A percentile compares a stretch with the other conserved stretches of the same genome.
Evolutionary conservation across 805 yeast species (phyloP).

Genomic region (Teunomyces tritomae): DNA sequence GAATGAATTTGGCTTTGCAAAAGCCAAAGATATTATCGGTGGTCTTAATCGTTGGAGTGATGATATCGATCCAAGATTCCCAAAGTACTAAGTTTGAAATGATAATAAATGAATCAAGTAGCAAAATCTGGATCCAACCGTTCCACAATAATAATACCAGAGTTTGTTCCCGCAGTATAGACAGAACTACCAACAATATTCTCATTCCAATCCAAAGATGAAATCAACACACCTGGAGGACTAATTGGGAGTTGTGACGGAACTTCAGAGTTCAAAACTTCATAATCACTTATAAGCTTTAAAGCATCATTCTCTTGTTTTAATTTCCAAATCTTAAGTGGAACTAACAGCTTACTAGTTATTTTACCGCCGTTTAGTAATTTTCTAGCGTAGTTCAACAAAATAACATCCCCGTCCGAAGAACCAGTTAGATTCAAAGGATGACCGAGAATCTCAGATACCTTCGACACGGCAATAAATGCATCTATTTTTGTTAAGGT

Average conservation of each 20-base stretch:
- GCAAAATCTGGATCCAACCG: slow-evolving; percentile 29
- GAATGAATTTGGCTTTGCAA: slow-evolving; percentile 44
- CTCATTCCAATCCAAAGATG: slow-evolving; percentile 59
- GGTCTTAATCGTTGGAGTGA: slow-evolving; percentile 72
- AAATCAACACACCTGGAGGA: slow-evolving; percentile 51
- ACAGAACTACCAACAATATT: slow-evolving; percentile 38
- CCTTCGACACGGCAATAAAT: slow-evolving; percentile 24
- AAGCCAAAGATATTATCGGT: slow-evolving; percentile 70
- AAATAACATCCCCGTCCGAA: slow-evolving; percentile 33
- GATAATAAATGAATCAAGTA: slow-evolving; percentile 7
- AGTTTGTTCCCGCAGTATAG: slow-evolving; percentile 52
- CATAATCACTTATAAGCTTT: slow-evolving; percentile 25
- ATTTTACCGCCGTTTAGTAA: slow-evolving; percentile 31
- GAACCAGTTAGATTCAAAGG: slow-evolving; percentile 36
- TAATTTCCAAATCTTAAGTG: slow-evolving; percentile 38
- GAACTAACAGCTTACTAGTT: slow-evolving; percentile 37
- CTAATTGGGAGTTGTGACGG: slow-evolving; percentile 31
- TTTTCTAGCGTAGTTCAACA: slow-evolving; percentile 39
- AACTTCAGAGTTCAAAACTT: slow-evolving; percentile 28
- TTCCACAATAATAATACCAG: slow-evolving; percentile 51
- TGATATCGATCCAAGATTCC: slow-evolving; percentile 57
- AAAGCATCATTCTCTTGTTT: slow-evolving; percentile 11
- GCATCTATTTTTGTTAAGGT: slow-evolving; percentile 31
- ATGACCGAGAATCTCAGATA: slow-evolving; percentile 33
- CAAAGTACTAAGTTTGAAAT: slow-evolving; percentile 47